These are phyloP conservation scores for Neoscytalidium dimidiatum DNA, from an alignment of 2,329 filamentous ascomycete genomes.

Conservation along the genomic window DNA sequence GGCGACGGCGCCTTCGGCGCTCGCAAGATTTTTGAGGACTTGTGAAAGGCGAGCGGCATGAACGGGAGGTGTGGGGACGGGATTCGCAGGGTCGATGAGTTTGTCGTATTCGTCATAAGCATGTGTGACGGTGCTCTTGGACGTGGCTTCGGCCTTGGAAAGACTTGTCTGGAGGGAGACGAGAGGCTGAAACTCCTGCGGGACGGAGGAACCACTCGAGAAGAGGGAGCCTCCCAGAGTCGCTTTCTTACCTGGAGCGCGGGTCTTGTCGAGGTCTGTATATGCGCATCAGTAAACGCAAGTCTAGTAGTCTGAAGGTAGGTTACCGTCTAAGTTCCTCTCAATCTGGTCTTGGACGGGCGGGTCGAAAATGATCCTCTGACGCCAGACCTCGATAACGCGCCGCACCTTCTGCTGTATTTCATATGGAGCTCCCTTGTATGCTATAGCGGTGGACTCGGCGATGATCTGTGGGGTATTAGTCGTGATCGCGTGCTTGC, in stretches of 20 bases:
- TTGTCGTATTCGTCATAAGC: constrained; percentile 85
- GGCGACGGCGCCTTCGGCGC: constrained; percentile 83
- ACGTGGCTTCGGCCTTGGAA: constrained; percentile 69
- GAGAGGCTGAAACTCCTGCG: constrained; percentile 76
- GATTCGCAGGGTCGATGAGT: constrained; percentile 69
- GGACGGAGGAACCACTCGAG: constrained; percentile 61
- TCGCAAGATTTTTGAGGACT: constrained; percentile 84
- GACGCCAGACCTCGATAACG: constrained; percentile 93
- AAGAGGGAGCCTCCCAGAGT: constrained; percentile 71
- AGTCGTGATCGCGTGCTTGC: background rate
- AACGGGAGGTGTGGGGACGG: constrained; percentile 79
- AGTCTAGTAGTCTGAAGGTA: background rate
- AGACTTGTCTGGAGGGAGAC: constrained; percentile 72
- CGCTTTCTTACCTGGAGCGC: constrained; percentile 53
- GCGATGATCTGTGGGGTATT: constrained; percentile 65
- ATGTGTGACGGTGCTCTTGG: constrained; percentile 66
- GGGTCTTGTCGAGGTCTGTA: constrained; percentile 58
- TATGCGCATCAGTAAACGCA: constrained; percentile 15
- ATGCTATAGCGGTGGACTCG: constrained; percentile 86
- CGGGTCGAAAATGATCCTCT: constrained; percentile 78
- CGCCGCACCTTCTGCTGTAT: constrained; percentile 84
- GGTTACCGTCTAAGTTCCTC: constrained; percentile 71
- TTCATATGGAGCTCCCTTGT: constrained; percentile 83
- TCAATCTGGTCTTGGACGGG: constrained; percentile 82
- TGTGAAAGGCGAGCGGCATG: constrained; percentile 87